phyloP scores from a whole-genome alignment of 176 grass and related monocot genomes.

The Triticum dicoccoides region DNA sequence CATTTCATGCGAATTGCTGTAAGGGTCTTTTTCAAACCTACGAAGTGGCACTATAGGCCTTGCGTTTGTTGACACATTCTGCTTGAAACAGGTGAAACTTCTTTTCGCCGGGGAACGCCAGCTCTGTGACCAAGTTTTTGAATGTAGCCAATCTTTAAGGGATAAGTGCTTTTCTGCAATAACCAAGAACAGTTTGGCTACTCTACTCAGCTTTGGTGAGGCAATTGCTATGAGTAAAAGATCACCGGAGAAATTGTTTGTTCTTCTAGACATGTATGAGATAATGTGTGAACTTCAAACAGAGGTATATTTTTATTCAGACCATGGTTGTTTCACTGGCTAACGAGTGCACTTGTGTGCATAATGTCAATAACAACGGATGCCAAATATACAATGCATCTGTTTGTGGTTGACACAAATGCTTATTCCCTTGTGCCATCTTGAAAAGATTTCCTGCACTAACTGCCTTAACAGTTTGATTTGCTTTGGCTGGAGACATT shows the following conservation, averaged over 20 bases:
- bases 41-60: slow-evolving; percentile 13
- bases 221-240: slow-evolving; percentile 97
- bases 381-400: not conserved
- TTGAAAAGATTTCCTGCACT: not conserved
- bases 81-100: slow-evolving; percentile 83
- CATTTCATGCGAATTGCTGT: slow-evolving; percentile 98
- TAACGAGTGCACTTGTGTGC: not conserved
- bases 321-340: not conserved
- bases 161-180: slow-evolving; percentile 87
- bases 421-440: not conserved
- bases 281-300: slow-evolving; percentile 96
- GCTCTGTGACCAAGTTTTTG: slow-evolving; percentile 92
- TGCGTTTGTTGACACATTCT: slow-evolving; percentile 29
- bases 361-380: not conserved
- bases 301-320: slow-evolving; percentile 60
- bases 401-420: not conserved
- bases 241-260: slow-evolving; percentile 92
- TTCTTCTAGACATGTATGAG: slow-evolving; percentile 97
- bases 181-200: slow-evolving; percentile 77
- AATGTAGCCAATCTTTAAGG: slow-evolving; percentile 75
- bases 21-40: slow-evolving; percentile 16
- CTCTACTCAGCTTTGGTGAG: slow-evolving; percentile 95
- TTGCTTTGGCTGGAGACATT: not conserved
- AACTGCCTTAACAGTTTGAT: not conserved
- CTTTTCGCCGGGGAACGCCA: slow-evolving; percentile 87